These are phyloP conservation scores for Scytalidium sp. DNA, from an alignment of 2,329 filamentous ascomycete genomes.

Conservation along the genomic window DNA sequence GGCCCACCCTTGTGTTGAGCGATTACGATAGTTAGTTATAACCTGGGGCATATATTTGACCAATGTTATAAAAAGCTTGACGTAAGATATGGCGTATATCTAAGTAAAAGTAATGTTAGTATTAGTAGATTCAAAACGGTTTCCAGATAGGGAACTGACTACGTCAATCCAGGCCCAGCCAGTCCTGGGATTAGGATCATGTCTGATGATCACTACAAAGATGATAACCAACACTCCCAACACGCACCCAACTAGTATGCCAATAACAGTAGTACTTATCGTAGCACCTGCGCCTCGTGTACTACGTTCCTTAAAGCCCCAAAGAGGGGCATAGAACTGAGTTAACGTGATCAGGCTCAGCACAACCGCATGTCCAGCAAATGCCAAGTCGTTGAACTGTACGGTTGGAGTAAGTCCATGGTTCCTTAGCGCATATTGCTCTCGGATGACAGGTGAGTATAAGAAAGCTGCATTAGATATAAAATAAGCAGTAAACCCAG, in stretches of 20 bases:
- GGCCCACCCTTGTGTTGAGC: constrained; percentile 84
- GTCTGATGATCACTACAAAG: constrained; percentile 37
- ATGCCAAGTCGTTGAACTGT: constrained; percentile 84
- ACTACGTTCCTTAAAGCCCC: constrained; percentile 67
- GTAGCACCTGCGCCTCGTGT: constrained; percentile 47
- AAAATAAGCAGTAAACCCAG: constrained; percentile 73
- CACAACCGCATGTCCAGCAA: constrained; percentile 77
- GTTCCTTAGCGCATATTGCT: constrained; percentile 82
- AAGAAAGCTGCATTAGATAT: constrained; percentile 73
- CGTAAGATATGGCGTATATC: constrained; percentile 71
- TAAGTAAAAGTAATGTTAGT: constrained; percentile 9
- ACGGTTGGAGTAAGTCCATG: constrained; percentile 76
- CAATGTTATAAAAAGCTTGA: constrained; percentile 84
- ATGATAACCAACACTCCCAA: constrained; percentile 48
- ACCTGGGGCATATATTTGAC: constrained; percentile 93
- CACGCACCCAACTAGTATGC: constrained; percentile 67
- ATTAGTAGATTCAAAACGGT: neutral
- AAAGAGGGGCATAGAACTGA: constrained; percentile 70
- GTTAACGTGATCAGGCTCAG: constrained; percentile 71
- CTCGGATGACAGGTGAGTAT: constrained; percentile 72
- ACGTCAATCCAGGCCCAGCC: constrained; percentile 63
- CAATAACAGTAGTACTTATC: constrained; percentile 60
- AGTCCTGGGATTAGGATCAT: constrained; percentile 35
- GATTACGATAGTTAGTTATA: constrained; percentile 76
- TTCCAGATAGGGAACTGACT: too few species aligned